Evolutionary conservation across 2,329 filamentous ascomycete genomes (phyloP).

Genomic region (Colletotrichum costaricense): DNA sequence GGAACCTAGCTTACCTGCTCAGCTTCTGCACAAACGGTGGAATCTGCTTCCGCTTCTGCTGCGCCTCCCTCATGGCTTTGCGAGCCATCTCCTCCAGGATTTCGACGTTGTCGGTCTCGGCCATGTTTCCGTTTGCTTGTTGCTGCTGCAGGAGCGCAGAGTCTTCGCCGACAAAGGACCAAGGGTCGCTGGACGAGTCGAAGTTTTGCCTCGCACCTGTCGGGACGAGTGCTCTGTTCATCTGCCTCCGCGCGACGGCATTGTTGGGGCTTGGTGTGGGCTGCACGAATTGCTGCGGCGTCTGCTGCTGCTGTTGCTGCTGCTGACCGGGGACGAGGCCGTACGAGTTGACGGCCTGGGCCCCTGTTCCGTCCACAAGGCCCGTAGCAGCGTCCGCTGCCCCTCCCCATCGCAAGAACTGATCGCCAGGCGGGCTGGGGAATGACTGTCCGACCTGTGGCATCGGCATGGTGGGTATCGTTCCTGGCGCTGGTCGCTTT

Average conservation of each 20-base stretch:
- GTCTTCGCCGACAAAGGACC: slow-evolving; percentile 58
- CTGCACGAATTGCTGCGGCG: slow-evolving; percentile 42
- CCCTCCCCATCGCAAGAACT: slow-evolving; percentile 59
- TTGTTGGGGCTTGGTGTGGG: slow-evolving; percentile 43
- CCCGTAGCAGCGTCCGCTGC: slow-evolving; percentile 47
- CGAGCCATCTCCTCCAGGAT: slow-evolving; percentile 83
- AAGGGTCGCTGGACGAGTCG: slow-evolving; percentile 52
- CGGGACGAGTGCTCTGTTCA: slow-evolving; percentile 62
- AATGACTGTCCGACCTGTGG: slow-evolving; percentile 62
- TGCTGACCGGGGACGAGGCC: slow-evolving; percentile 52
- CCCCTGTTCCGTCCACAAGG: slow-evolving; percentile 49
- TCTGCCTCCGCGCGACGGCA: slow-evolving; percentile 63
- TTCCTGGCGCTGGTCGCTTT: slow-evolving; percentile 81
- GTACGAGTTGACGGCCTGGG: slow-evolving; percentile 49
- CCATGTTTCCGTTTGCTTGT: slow-evolving; percentile 41
- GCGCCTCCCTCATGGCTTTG: slow-evolving; percentile 86
- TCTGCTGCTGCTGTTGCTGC: slow-evolving; percentile 49
- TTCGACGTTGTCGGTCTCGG: slow-evolving; percentile 78
- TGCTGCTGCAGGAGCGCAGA: slow-evolving; percentile 45
- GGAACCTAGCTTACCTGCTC: slow-evolving; percentile 78
- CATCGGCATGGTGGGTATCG: slow-evolving; percentile 70
- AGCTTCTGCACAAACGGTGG: slow-evolving; percentile 98
- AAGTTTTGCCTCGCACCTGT: slow-evolving; percentile 52
- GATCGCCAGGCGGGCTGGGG: slow-evolving; percentile 59
- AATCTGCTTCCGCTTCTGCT: slow-evolving; percentile 93